Evolutionary conservation across 2,329 filamentous ascomycete species (phyloP).

Genomic region (Amesomyces nigricolor): DNA sequence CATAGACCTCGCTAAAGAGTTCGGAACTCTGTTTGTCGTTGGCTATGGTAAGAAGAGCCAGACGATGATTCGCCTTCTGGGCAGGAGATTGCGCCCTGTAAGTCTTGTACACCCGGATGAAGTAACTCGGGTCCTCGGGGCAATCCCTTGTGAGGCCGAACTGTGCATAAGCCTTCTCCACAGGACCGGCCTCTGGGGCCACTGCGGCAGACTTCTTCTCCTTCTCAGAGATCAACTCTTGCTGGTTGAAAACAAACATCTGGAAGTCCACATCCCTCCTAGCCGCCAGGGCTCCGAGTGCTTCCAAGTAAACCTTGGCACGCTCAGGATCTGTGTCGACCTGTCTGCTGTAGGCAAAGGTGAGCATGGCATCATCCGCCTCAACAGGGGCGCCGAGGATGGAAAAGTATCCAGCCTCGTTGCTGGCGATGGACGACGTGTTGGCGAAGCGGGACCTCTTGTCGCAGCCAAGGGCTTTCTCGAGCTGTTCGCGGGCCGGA

Average conservation of each 20-base stretch:
- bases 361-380: conserved; percentile 20
- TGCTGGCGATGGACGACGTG: background rate
- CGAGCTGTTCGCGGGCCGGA: conserved; percentile 26
- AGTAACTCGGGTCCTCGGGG: conserved; percentile 16
- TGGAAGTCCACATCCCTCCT: conserved; percentile 20
- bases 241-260: conserved; percentile 19
- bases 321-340: conserved; percentile 16
- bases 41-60: conserved; percentile 28
- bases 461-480: conserved; percentile 24
- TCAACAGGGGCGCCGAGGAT: conserved; percentile 21
- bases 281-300: conserved; percentile 20
- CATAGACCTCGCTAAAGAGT: conserved; percentile 18
- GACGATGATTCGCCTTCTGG: conserved; percentile 26
- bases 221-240: conserved; percentile 8
- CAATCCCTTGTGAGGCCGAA: conserved; percentile 21
- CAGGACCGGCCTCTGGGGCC: background rate
- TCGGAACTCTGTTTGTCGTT: conserved; percentile 23
- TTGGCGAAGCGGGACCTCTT: conserved; percentile 23
- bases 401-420: conserved; percentile 14
- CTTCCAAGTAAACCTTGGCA: conserved; percentile 16
- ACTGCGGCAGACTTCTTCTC: conserved; percentile 5
- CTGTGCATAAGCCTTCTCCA: conserved; percentile 25
- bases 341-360: conserved; percentile 26
- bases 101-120: conserved; percentile 25
- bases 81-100: conserved; percentile 25